phyloP scores from a whole-genome alignment of 805 yeast genomes.

The Saccharomycopsis olivae region DNA sequence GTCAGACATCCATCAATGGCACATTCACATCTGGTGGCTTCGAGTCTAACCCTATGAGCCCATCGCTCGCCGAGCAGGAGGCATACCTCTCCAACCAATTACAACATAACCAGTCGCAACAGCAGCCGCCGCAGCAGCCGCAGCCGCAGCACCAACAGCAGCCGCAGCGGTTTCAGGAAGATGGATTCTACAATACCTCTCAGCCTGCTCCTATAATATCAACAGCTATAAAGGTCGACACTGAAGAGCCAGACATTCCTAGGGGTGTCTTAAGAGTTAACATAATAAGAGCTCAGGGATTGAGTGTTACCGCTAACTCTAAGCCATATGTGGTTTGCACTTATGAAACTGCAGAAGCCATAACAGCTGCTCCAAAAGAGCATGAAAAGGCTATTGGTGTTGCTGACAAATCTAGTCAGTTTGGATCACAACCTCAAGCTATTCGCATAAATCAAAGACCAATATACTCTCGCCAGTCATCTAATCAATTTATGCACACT shows the following conservation, averaged over 20 bases:
- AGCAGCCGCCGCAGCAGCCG: too few relatives aligned
- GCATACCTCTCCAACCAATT: too few relatives aligned
- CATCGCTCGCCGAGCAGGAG: too few relatives aligned
- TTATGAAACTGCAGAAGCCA: conserved; percentile 83
- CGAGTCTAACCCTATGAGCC: too few relatives aligned
- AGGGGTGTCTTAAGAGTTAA: conserved; percentile 81
- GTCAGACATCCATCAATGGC: too few relatives aligned
- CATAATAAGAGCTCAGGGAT: conserved; percentile 68
- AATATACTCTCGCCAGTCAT: conserved; percentile 33
- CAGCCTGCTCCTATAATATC: too few relatives aligned
- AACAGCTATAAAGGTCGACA: conserved; percentile 15
- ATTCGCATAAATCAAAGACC: conserved; percentile 26
- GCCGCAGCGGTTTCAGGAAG: too few relatives aligned
- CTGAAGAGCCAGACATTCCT: conserved; percentile 18
- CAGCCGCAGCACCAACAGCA: too few relatives aligned
- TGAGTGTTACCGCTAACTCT: conserved; percentile 45
- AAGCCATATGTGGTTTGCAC: conserved; percentile 88
- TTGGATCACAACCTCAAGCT: conserved; percentile 16
- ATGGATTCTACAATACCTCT: conserved; percentile 13
- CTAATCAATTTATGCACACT: conserved; percentile 26
- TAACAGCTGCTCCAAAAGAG: conserved; percentile 68
- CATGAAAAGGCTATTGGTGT: conserved; percentile 17
- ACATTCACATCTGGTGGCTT: too few relatives aligned
- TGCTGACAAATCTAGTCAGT: background rate
- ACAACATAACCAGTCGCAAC: too few relatives aligned